Evolutionary conservation across 768 basidiomycete species (phyloP).

Genomic region (Suillus decipiens): DNA sequence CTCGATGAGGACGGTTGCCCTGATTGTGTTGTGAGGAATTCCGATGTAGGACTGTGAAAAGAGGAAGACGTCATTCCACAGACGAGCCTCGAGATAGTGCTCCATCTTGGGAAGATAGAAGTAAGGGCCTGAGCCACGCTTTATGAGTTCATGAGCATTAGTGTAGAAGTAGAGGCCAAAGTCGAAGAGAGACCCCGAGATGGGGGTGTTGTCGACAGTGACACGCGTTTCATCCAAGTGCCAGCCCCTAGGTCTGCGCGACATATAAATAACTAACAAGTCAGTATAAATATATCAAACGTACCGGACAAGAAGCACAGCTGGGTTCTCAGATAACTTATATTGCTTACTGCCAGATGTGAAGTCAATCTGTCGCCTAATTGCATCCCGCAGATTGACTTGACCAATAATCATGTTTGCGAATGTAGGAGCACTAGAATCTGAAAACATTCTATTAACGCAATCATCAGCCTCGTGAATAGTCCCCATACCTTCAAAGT

Average conservation of each 20-base stretch:
- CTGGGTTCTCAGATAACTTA: constrained; percentile 85
- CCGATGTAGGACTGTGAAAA: constrained; percentile 91
- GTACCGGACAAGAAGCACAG: constrained; percentile 89
- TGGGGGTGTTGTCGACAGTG: constrained; percentile 81
- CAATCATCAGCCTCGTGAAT: too few relatives aligned
- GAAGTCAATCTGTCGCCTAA: constrained; percentile 87
- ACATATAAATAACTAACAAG: constrained; percentile 4
- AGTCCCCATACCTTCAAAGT: constrained; percentile 80
- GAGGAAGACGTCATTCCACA: constrained; percentile 98
- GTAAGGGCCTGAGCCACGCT: constrained; percentile 88
- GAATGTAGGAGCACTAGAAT: constrained; percentile 94
- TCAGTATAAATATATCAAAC: constrained; percentile 20
- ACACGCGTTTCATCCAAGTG: constrained; percentile 95
- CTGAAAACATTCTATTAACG: constrained; percentile 41
- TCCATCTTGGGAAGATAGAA: constrained; percentile 99
- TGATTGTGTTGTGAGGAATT: constrained; percentile 83
- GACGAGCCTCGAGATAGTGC: constrained; percentile 92
- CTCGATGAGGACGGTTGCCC: constrained; percentile 95
- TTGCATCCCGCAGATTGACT: constrained; percentile 90
- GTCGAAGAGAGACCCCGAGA: constrained; percentile 95
- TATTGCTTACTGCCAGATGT: constrained; percentile 85
- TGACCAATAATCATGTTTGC: constrained; percentile 92
- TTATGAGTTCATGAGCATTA: constrained; percentile 92
- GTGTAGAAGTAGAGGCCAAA: constrained; percentile 98
- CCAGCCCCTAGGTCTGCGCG: constrained; percentile 90